Conservation (phyloP, 805 yeast genomes). For the Tetrapisispora taiwanensis region DNA sequence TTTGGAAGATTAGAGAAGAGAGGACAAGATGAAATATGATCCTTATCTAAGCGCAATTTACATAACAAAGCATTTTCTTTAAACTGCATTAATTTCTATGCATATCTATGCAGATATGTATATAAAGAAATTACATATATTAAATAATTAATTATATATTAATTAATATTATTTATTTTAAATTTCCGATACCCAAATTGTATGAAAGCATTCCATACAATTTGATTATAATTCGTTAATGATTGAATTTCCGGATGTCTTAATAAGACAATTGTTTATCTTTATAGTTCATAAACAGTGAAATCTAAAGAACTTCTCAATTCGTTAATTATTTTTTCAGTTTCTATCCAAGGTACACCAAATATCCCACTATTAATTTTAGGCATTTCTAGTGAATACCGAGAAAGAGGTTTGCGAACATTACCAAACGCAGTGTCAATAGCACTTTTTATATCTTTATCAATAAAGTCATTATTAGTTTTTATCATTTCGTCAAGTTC, state of each 20-base stretch:
- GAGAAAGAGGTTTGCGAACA: slow-evolving; percentile 4
- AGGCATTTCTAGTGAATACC: slow-evolving; percentile 47
- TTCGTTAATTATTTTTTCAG: slow-evolving; percentile 42
- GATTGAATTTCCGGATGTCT: no score
- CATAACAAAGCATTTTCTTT: background rate
- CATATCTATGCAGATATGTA: background rate
- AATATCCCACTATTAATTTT: slow-evolving; percentile 74
- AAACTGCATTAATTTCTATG: background rate
- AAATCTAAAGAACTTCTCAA: slow-evolving; percentile 6
- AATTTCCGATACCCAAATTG: no score
- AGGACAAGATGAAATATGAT: background rate
- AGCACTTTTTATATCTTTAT: background rate
- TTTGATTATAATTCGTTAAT: no score
- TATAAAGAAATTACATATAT: background rate
- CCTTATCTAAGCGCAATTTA: background rate
- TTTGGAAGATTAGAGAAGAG: slow-evolving; percentile 53
- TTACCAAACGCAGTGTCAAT: slow-evolving; percentile 3
- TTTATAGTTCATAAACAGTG: slow-evolving; percentile 26
- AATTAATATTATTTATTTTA: background rate
- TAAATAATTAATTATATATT: no score
- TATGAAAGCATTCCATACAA: no score
- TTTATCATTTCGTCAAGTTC: slow-evolving; percentile 30
- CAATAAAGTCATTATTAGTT: background rate
- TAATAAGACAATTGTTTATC: no score
- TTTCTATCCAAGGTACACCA: slow-evolving; percentile 66